Conservation (phyloP, 1,139 yeast genomes). For the Kazachstania sp. region DNA sequence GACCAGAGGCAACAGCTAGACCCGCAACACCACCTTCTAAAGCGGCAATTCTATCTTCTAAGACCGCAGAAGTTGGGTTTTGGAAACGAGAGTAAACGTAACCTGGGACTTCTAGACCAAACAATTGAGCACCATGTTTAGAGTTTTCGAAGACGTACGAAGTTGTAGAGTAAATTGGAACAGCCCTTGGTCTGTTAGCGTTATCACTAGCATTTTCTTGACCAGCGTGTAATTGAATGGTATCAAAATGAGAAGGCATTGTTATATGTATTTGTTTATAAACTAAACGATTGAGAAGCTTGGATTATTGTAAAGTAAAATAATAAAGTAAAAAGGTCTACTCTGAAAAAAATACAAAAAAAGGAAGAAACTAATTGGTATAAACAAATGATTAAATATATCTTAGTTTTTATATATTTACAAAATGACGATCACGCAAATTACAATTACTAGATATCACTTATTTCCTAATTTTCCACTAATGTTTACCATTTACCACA, state of each 20-base stretch:
- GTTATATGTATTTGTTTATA: background rate
- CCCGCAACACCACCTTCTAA: constrained; percentile 91
- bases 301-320: no score
- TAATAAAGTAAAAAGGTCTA: no score
- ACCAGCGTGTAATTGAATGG: constrained; percentile 92
- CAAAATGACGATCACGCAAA: no score
- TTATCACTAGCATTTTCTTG: constrained; percentile 55
- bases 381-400: no score
- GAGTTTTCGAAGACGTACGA: constrained; percentile 84
- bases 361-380: no score
- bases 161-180: constrained; percentile 81
- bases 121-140: constrained; percentile 83
- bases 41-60: constrained; percentile 87
- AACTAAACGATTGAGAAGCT: no score
- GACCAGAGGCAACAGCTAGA: constrained; percentile 87
- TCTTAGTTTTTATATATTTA: no score
- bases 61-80: constrained; percentile 88
- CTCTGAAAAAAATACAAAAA: no score
- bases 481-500: no score
- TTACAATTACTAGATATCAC: no score
- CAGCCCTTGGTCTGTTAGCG: constrained; percentile 64
- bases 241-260: constrained; percentile 67
- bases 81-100: constrained; percentile 80
- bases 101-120: constrained; percentile 76
- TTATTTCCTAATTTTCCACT: no score